A percentile compares a stretch with the other conserved stretches of the same genome.
Conservation (phyloP, 495 filamentous ascomycete genomes). For the Xylona heveae region DNA sequence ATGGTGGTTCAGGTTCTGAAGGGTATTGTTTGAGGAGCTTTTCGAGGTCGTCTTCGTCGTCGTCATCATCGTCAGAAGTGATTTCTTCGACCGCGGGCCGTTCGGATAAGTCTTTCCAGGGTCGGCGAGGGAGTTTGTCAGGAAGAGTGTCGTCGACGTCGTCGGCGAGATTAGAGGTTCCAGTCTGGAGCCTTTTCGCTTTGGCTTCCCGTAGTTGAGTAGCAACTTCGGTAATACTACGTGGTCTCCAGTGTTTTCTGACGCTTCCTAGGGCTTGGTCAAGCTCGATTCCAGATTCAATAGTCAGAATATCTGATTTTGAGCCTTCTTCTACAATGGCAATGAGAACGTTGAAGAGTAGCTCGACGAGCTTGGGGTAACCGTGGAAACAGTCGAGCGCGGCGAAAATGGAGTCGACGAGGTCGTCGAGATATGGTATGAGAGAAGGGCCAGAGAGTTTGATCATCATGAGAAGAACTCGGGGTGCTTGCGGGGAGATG, state of each 20-base stretch:
- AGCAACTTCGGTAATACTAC: too few relatives aligned
- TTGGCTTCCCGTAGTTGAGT: too few relatives aligned
- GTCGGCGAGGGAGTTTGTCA: too few relatives aligned
- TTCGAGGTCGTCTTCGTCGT: slow-evolving; percentile 13
- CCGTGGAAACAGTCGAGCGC: slow-evolving; percentile 86
- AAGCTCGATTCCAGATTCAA: slow-evolving; percentile 13
- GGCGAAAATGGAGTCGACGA: slow-evolving; percentile 72
- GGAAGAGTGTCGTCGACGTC: too few relatives aligned
- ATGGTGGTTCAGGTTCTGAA: too few relatives aligned
- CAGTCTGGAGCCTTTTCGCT: too few relatives aligned
- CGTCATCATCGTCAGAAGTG: slow-evolving; percentile 14
- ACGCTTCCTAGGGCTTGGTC: too few relatives aligned
- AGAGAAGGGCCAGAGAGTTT: slow-evolving; percentile 61
- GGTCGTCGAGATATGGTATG: slow-evolving; percentile 78
- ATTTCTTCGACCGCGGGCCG: slow-evolving; percentile 11
- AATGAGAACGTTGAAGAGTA: slow-evolving; percentile 61
- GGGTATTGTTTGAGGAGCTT: too few relatives aligned
- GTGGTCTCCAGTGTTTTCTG: too few relatives aligned
- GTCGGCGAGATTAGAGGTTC: too few relatives aligned
- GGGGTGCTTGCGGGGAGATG: slow-evolving; percentile 72
- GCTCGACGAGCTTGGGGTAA: slow-evolving; percentile 67
- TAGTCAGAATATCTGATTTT: slow-evolving; percentile 36
- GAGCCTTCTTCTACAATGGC: slow-evolving; percentile 66
- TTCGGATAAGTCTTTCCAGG: too few relatives aligned
- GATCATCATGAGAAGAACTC: slow-evolving; percentile 89